Conservation (phyloP, 2,329 filamentous ascomycete species). For the Sarocladium strictum region DNA sequence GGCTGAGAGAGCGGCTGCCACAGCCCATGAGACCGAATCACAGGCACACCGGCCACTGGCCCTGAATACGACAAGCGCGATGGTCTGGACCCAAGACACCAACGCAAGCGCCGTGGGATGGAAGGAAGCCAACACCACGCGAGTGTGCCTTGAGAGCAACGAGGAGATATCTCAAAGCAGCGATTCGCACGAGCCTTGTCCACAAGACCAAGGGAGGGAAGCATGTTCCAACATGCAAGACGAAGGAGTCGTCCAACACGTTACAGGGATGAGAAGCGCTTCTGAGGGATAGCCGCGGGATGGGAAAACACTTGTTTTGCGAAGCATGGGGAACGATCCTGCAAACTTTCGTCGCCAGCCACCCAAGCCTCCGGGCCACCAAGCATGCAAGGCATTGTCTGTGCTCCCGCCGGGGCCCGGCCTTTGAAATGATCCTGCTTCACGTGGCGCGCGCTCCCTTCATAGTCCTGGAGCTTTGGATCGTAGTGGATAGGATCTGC, state of each 20-base stretch:
- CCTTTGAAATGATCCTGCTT: slow-evolving; percentile 11
- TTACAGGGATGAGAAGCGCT: slow-evolving; percentile 2
- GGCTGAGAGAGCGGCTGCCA: neutral
- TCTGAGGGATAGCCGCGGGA: neutral
- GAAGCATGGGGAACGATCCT: neutral
- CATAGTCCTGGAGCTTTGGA: neutral
- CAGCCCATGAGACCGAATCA: neutral
- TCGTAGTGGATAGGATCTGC: neutral
- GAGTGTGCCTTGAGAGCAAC: neutral
- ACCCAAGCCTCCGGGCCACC: neutral
- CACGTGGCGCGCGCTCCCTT: slow-evolving; percentile 16
- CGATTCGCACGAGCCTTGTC: neutral
- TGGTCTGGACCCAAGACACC: neutral
- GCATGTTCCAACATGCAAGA: neutral
- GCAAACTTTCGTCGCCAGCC: neutral
- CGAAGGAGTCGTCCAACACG: neutral
- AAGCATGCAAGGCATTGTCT: neutral
- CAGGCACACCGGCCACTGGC: neutral
- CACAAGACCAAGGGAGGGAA: neutral
- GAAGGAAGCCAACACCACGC: neutral
- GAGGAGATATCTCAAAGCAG: neutral
- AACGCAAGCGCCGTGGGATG: neutral
- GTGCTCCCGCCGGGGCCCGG: neutral
- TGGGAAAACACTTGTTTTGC: neutral
- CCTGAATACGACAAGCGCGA: neutral